Evolutionary conservation across 768 basidiomycete species (phyloP).

Genomic region (Favolaschia claudopus): DNA sequence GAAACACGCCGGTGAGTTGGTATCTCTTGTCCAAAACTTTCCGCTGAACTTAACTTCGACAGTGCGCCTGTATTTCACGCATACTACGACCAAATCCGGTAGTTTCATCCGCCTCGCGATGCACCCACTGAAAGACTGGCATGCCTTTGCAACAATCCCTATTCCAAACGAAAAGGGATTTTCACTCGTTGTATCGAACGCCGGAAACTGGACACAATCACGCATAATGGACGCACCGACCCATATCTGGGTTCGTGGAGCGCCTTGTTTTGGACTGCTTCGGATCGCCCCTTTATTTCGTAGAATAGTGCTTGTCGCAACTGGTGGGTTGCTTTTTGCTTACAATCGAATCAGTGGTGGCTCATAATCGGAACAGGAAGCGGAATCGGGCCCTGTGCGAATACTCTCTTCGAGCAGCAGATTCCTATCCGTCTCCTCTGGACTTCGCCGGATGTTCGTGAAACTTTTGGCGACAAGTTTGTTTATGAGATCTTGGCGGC

Average conservation of each 20-base stretch:
- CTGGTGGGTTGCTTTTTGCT: conserved; percentile 50
- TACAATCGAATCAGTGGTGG: conserved; percentile 30
- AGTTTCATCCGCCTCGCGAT: conserved; percentile 55
- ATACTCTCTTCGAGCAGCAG: conserved; percentile 57
- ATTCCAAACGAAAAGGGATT: conserved; percentile 57
- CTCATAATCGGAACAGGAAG: conserved; percentile 31
- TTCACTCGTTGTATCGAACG: conserved; percentile 63
- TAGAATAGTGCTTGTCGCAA: conserved; percentile 63
- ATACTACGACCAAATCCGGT: conserved; percentile 57
- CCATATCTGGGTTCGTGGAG: conserved; percentile 64
- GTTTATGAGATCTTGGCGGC: conserved; percentile 63
- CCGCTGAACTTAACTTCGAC: background rate
- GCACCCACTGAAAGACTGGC: conserved; percentile 63
- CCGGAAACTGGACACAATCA: conserved; percentile 67
- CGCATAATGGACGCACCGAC: conserved; percentile 62
- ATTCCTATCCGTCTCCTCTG: conserved; percentile 67
- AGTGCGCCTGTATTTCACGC: conserved; percentile 65
- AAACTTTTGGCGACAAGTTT: conserved; percentile 68
- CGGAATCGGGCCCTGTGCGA: conserved; percentile 69
- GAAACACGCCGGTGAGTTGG: conserved; percentile 47
- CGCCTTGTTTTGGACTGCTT: conserved; percentile 63
- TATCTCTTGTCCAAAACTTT: background rate
- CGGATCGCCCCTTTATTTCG: conserved; percentile 63
- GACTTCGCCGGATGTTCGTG: conserved; percentile 66
- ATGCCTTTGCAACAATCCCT: conserved; percentile 62